Conservation (phyloP, 345 rosid genomes). For the Reutealis trisperma region DNA sequence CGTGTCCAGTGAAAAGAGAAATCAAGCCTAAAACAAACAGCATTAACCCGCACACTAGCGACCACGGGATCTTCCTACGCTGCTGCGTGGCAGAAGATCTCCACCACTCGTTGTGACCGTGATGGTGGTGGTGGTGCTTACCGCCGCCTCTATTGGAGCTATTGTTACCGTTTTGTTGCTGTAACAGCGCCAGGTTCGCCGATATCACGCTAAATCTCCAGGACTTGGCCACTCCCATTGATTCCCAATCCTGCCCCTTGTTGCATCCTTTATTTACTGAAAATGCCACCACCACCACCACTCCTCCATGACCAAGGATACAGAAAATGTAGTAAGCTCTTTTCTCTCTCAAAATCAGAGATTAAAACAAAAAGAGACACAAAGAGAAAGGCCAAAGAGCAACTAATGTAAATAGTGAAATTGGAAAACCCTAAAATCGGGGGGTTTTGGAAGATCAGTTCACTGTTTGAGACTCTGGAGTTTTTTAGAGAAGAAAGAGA, state of each 20-base stretch:
- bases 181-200: conserved; percentile 61
- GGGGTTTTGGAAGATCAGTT: background rate
- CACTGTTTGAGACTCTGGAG: background rate
- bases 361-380: background rate
- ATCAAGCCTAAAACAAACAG: conserved; percentile 84
- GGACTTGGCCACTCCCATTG: conserved; percentile 56
- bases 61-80: conserved; percentile 32
- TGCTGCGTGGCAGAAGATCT: conserved; percentile 37
- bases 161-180: conserved; percentile 47
- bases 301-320: background rate
- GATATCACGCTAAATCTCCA: conserved; percentile 54
- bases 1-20: conserved; percentile 91
- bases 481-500: background rate
- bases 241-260: conserved; percentile 21
- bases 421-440: conserved; percentile 12
- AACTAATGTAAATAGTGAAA: background rate
- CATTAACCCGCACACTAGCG: conserved; percentile 80
- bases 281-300: conserved; percentile 8
- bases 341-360: background rate
- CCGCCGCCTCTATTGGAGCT: conserved; percentile 22
- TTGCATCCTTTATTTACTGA: conserved; percentile 36
- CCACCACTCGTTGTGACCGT: conserved; percentile 29
- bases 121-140: conserved; percentile 7
- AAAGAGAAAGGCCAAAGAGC: background rate
- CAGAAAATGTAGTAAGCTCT: background rate